phyloP scores from a whole-genome alignment of 2,329 filamentous ascomycete species.

The Orbilia brochopaga region DNA sequence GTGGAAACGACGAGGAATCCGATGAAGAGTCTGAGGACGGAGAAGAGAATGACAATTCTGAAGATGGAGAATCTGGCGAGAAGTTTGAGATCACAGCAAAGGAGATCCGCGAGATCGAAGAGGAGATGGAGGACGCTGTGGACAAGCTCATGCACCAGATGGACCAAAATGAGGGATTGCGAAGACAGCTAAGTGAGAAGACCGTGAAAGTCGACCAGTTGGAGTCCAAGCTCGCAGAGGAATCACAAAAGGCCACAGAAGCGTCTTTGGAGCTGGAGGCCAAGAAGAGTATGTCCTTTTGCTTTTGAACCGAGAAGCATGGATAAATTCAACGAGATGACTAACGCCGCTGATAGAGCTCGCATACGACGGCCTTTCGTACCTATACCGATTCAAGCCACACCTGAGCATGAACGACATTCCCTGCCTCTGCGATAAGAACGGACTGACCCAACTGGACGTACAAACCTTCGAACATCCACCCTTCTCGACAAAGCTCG shows the following conservation, averaged over 20 bases:
- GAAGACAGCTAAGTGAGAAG: background rate
- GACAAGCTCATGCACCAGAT: background rate
- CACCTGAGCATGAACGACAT: background rate
- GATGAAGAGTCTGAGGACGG: too few species aligned
- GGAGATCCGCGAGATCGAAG: background rate
- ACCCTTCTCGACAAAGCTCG: conserved; percentile 18
- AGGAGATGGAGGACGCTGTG: background rate
- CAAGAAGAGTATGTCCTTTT: conserved; percentile 12
- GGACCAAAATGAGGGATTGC: background rate
- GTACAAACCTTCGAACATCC: conserved; percentile 1
- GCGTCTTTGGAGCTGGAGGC: conserved; percentile 16
- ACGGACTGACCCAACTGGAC: conserved; percentile 3
- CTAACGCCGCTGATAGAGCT: conserved; percentile 9
- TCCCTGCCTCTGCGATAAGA: background rate
- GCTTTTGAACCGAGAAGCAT: background rate
- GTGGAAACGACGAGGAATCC: background rate
- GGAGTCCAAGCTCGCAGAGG: background rate
- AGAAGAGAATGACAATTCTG: too few species aligned
- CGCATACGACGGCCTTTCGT: conserved; percentile 17
- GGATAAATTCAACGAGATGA: background rate
- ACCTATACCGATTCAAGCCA: conserved; percentile 9
- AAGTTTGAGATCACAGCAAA: background rate
- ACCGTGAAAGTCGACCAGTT: background rate
- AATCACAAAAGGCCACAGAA: background rate
- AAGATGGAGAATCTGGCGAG: background rate